A percentile compares a stretch with the other conserved stretches of the same genome.
phyloP scores from a whole-genome alignment of 1,284 basidiomycete genomes.

The Kalmanozyma brasiliensis region DNA sequence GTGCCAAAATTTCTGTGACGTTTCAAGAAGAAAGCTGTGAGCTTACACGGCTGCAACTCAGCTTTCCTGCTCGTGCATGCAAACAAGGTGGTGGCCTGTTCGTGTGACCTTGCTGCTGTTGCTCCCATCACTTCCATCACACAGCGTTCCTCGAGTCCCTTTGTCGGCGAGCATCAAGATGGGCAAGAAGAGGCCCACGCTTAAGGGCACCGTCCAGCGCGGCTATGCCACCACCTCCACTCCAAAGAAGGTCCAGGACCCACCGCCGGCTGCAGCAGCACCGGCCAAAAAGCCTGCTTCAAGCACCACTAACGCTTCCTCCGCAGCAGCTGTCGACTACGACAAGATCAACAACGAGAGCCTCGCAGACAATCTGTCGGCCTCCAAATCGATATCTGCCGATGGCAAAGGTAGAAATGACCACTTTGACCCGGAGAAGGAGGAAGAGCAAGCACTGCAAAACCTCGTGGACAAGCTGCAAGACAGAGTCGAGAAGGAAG shows the following conservation, averaged over 20 bases:
- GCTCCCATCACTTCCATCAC: constrained; percentile 1
- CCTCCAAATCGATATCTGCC: constrained; percentile 10
- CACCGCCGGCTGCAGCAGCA: constrained; percentile 45
- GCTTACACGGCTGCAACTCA: too few relatives aligned
- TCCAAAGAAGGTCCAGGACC: constrained; percentile 77
- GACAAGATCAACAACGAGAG: constrained; percentile 40
- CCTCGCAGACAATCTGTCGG: constrained; percentile 30
- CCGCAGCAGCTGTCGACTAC: constrained; percentile 53
- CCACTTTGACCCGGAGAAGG: constrained; percentile 52
- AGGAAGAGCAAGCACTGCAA: constrained; percentile 65
- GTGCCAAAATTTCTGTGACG: constrained; percentile 15
- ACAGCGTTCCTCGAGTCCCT: not conserved
- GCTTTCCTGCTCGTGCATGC: constrained; percentile 5
- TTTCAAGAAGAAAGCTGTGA: constrained; percentile 29
- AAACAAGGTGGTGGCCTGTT: constrained; percentile 1
- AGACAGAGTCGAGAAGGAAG: constrained; percentile 89
- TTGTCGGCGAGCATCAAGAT: too few relatives aligned
- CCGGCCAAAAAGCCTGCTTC: constrained; percentile 64
- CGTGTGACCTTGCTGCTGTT: constrained; percentile 8
- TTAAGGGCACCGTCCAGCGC: constrained; percentile 60
- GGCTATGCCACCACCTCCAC: constrained; percentile 73
- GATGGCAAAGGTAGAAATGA: constrained; percentile 9
- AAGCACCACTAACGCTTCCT: constrained; percentile 8
- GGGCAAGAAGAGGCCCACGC: constrained; percentile 63
- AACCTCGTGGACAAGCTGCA: constrained; percentile 77